Evolutionary conservation across 202 grass and related monocot species (phyloP).

Genomic region (Dendrocalamus latiflorus): DNA sequence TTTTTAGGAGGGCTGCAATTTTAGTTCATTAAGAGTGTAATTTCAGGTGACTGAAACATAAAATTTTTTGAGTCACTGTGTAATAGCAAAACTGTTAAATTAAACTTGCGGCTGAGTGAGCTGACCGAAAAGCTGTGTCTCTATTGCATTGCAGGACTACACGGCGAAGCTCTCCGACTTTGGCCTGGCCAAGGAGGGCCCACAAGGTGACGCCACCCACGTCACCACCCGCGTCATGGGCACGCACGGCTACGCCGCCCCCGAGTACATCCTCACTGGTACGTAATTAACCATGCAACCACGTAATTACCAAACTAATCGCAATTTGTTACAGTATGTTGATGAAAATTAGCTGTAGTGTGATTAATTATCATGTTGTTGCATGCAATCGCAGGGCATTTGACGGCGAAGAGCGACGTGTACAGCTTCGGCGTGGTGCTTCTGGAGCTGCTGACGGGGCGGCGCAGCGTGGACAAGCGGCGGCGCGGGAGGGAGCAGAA

Average conservation of each 20-base stretch:
- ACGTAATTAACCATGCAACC: not conserved
- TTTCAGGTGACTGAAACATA: too few species aligned
- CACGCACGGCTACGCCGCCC: slow-evolving; percentile 75
- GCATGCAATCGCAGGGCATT: slow-evolving; percentile 37
- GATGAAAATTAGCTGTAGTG: too few species aligned
- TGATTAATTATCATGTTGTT: too few species aligned
- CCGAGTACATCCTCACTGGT: slow-evolving; percentile 80
- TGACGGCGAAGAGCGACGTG: slow-evolving; percentile 75
- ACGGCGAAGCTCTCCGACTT: slow-evolving; percentile 85
- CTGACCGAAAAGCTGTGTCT: not conserved
- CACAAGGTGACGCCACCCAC: slow-evolving; percentile 55
- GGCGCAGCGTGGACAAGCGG: slow-evolving; percentile 55
- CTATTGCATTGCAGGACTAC: slow-evolving; percentile 44
- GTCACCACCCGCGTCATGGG: slow-evolving; percentile 64
- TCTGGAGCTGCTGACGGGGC: slow-evolving; percentile 58
- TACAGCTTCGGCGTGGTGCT: slow-evolving; percentile 82
- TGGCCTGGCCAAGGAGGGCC: slow-evolving; percentile 74
- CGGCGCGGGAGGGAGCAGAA: slow-evolving; percentile 53
- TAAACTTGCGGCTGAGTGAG: too few species aligned
- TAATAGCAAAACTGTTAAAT: too few species aligned
- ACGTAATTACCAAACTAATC: not conserved
- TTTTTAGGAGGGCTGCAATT: too few species aligned
- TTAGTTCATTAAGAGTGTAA: too few species aligned
- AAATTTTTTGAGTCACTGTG: too few species aligned
- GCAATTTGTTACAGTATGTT: not conserved